Evolutionary conservation across 2,329 filamentous ascomycete species (phyloP).

Genomic region (Bisporella sp.): DNA sequence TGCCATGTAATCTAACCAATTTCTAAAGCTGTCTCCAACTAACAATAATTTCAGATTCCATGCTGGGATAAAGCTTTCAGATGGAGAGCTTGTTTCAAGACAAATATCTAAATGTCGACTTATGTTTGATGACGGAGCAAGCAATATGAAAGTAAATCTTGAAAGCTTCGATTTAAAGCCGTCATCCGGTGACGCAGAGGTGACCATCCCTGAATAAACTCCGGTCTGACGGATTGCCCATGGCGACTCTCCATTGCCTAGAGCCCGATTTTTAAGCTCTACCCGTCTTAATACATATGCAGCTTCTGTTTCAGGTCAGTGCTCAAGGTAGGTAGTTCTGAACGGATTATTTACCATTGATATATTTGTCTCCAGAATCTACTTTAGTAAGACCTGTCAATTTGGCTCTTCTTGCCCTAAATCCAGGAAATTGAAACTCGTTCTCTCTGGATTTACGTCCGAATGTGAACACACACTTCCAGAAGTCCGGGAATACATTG

Average conservation of each 20-base stretch:
- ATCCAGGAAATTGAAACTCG: constrained; percentile 16
- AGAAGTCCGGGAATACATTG: constrained; percentile 11
- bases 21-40: constrained; percentile 11
- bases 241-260: constrained; percentile 6
- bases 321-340: background rate
- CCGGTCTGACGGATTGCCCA: constrained; percentile 34
- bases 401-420: background rate
- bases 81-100: background rate
- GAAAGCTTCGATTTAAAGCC: background rate
- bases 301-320: constrained; percentile 2
- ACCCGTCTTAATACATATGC: constrained; percentile 14
- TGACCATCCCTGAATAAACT: constrained; percentile 25
- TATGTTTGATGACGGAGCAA: constrained; percentile 8
- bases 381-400: no score
- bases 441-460: constrained; percentile 14
- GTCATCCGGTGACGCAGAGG: background rate
- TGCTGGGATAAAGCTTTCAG: background rate
- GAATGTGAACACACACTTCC: constrained; percentile 17
- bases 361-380: no score
- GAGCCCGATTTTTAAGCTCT: constrained; percentile 9
- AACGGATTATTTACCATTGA: no score
- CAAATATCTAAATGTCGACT: constrained; percentile 1
- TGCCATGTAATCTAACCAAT: constrained; percentile 16
- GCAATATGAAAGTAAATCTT: constrained; percentile 9
- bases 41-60: constrained; percentile 14